A percentile compares a stretch with the other conserved stretches of the same genome.
phyloP scores from a whole-genome alignment of 768 basidiomycete genomes.

The Amanita polypyramis region DNA sequence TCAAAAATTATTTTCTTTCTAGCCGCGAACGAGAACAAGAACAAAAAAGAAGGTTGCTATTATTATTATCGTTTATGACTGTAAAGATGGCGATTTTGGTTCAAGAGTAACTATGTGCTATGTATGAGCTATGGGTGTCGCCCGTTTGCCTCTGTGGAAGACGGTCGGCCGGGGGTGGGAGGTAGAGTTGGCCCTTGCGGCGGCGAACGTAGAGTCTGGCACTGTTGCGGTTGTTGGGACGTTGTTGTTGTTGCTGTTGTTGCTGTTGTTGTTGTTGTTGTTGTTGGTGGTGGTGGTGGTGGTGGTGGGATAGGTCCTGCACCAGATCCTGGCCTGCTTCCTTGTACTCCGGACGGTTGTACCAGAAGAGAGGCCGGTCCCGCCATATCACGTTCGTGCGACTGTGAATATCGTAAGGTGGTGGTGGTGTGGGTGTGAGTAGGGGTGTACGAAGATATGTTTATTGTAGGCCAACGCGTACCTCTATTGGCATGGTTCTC shows the following conservation, averaged over 20 bases:
- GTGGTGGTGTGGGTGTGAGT: not conserved
- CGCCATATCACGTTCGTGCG: slow-evolving; percentile 1
- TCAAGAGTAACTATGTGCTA: no score
- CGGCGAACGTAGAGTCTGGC: not conserved
- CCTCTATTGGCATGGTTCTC: slow-evolving; percentile 5
- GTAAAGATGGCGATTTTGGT: no score
- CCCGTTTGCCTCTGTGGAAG: not conserved
- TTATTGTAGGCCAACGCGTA: not conserved
- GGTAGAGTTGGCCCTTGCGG: not conserved
- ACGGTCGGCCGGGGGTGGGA: no score
- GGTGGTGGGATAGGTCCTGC: no score
- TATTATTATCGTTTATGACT: no score
- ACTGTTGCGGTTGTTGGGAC: not conserved
- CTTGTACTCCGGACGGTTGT: not conserved
- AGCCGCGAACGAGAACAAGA: no score
- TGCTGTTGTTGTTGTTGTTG: not conserved
- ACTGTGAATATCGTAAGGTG: not conserved
- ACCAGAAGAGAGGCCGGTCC: not conserved
- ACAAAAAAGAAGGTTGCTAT: no score
- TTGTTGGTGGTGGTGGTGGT: no score
- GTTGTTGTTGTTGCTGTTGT: no score
- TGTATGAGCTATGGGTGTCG: not conserved
- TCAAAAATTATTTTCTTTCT: no score
- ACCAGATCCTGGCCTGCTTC: not conserved
- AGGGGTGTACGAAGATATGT: not conserved